Evolutionary conservation across 2,329 filamentous ascomycete genomes (phyloP), one percentile per base, ranked within the genome.

Genomic region (Arthrinium puccinioides): DNA sequence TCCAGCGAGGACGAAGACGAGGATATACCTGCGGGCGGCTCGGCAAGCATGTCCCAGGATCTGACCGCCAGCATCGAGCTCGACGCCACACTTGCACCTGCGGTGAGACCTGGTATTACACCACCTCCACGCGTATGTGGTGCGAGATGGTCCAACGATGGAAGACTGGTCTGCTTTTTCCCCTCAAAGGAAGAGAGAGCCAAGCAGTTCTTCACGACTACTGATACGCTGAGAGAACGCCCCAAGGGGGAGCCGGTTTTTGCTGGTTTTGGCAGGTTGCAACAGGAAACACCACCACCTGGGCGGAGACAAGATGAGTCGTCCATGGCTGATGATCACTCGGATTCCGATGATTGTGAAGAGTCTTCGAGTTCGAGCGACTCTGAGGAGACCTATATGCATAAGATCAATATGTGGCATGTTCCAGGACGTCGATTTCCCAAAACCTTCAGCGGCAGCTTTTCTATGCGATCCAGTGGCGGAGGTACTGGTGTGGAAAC

Each of bases 1-100:
- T 96, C 87, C 4, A 94, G 85, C 50, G 83, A 87, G 44, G 83
- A 87, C 42, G 85, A 89, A 46, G 86, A 89, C 16, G 66, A 66
- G 31, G 66, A 71, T 18, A 71, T 74, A 9, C 67, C 68, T 1
- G 55, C 68, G 3, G 70, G 70, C 4, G 70, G 68, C 14, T 74
- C 71, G 8, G 71, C 69, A 10, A 70, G 72, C 37, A 75, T 81
- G 72, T 80, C 76, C 6, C 76, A 79, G 44, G 76, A 81, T 45
- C 62, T 81, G 16, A 69, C 66, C 29, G 66, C 69, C 8, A 76
- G 70, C 42, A 65, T 63, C 16, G 73, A 76, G 33, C 62, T 68
- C 4, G 74, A 74, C 29, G 69, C 68, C 5, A 69, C 72, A 3
- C 60, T 79, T 30, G 68, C 67, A 2, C 65, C 71, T 2, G 61